Percentiles rank a stretch among this genome's conserved stretches.
These are phyloP conservation scores for Yarrowia keelungensis DNA, from an alignment of 805 yeast genomes.

Conservation along the genomic window DNA sequence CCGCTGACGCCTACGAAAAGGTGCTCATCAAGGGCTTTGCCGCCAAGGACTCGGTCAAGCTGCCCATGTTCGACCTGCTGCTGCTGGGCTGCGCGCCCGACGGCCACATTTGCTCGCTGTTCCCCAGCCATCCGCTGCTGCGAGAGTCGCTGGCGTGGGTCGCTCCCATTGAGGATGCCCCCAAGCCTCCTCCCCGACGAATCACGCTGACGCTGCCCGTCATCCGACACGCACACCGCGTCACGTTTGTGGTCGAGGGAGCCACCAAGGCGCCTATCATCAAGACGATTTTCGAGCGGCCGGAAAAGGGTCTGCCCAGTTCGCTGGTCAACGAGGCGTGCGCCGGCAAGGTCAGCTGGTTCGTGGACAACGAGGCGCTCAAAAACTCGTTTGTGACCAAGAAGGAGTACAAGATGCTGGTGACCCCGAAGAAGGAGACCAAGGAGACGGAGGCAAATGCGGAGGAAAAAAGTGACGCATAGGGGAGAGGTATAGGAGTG, in stretches of 20 bases:
- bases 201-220: conserved; percentile 93
- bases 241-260: conserved; percentile 96
- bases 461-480: conserved; percentile 6
- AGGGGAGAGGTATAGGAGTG: no score
- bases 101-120: conserved; percentile 96
- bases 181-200: conserved; percentile 84
- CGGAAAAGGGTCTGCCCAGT: conserved; percentile 94
- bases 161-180: conserved; percentile 89
- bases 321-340: conserved; percentile 93
- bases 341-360: conserved; percentile 97
- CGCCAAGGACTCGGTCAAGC: conserved; percentile 91
- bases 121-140: conserved; percentile 88
- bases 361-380: conserved; percentile 92
- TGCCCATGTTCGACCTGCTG: conserved; percentile 92
- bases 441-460: not conserved
- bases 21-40: conserved; percentile 88
- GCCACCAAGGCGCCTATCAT: conserved; percentile 92
- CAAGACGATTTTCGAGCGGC: conserved; percentile 92
- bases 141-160: conserved; percentile 95
- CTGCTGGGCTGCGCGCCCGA: conserved; percentile 98
- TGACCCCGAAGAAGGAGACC: conserved; percentile 39
- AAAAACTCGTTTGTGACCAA: conserved; percentile 77
- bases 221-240: conserved; percentile 89
- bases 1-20: conserved; percentile 93
- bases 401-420: conserved; percentile 70